Conservation (phyloP, 352 stramenopile genomes). For the Phytopythium oedochilum region DNA sequence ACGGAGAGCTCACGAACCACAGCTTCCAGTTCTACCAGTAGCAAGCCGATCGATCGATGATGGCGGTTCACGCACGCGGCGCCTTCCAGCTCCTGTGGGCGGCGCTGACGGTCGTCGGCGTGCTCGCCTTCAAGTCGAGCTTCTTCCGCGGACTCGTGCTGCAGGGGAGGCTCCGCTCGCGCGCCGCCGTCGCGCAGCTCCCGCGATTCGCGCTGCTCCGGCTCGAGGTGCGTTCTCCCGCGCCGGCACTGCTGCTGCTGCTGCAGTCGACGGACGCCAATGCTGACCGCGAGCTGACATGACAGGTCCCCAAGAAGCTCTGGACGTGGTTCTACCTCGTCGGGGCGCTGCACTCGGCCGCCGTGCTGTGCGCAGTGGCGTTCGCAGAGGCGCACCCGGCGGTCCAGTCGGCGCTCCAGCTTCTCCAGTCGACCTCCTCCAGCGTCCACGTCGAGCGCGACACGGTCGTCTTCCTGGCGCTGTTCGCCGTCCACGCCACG, state of each 20-base stretch:
- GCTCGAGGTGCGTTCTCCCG: constrained; percentile 20
- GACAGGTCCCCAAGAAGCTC: constrained; percentile 34
- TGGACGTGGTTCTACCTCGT: constrained; percentile 78
- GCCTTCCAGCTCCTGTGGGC: constrained; percentile 27
- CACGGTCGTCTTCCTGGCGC: constrained; percentile 31
- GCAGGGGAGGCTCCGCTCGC: constrained; percentile 35
- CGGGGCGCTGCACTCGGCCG: constrained; percentile 41
- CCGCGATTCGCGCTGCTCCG: constrained; percentile 21
- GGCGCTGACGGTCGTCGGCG: constrained; percentile 12
- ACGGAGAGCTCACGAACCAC: too few relatives aligned
- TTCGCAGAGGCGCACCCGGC: constrained; percentile 21
- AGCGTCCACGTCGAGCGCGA: constrained; percentile 27
- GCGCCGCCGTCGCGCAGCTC: constrained; percentile 16
- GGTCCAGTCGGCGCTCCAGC: constrained; percentile 29
- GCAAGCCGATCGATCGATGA: too few relatives aligned
- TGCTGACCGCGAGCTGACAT: not conserved
- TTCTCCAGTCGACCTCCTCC: constrained; percentile 10
- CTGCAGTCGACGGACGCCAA: not conserved
- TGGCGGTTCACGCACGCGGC: not conserved
- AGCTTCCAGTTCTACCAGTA: too few relatives aligned
- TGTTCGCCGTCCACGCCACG: constrained; percentile 51
- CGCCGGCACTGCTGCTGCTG: not conserved
- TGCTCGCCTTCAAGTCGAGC: constrained; percentile 28
- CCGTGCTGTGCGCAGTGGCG: constrained; percentile 21
- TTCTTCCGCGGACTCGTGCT: constrained; percentile 36